These are phyloP conservation scores for Metarhizium brunneum DNA, from an alignment of 2,329 filamentous ascomycete genomes.

Conservation along the genomic window DNA sequence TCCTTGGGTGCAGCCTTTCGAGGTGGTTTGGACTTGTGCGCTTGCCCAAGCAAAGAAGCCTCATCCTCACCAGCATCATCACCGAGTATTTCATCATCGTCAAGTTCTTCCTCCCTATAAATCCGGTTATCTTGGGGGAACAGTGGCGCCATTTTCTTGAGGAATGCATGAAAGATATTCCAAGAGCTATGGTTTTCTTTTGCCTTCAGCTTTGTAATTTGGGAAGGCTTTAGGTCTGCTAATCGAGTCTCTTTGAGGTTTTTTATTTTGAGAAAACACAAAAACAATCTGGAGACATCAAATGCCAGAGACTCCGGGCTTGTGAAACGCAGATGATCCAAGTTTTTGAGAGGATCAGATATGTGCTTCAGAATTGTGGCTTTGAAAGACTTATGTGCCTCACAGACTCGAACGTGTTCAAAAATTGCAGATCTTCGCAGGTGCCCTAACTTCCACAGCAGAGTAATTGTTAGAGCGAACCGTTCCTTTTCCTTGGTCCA, in stretches of 20 bases:
- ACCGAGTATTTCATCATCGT: constrained; percentile 10
- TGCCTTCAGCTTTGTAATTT: constrained; percentile 10
- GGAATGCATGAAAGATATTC: constrained; percentile 17
- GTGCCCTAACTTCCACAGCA: constrained; percentile 22
- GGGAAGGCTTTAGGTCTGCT: constrained; percentile 1
- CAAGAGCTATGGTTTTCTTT: constrained; percentile 14
- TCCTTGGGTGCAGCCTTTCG: constrained; percentile 18
- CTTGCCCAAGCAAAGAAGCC: neutral
- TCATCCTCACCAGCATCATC: constrained; percentile 10
- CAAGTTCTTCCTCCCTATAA: constrained; percentile 13
- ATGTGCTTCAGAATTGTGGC: constrained; percentile 6
- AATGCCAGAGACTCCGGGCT: constrained; percentile 14
- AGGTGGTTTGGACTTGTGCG: constrained; percentile 6
- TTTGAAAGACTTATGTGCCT: constrained; percentile 7
- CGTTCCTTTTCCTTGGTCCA: constrained; percentile 19
- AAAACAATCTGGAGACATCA: constrained; percentile 21
- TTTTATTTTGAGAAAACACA: constrained; percentile 19
- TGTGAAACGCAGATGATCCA: constrained; percentile 5
- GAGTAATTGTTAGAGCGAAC: constrained; percentile 19
- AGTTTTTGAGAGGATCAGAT: constrained; percentile 8
- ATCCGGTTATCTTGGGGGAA: constrained; percentile 26
- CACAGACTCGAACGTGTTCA: constrained; percentile 12
- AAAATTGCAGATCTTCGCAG: constrained; percentile 18
- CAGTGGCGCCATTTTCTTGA: constrained; percentile 13
- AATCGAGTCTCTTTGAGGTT: constrained; percentile 11